These are phyloP conservation scores for Colletotrichum scovillei DNA, from an alignment of 2,329 filamentous ascomycete genomes.

Conservation along the genomic window DNA sequence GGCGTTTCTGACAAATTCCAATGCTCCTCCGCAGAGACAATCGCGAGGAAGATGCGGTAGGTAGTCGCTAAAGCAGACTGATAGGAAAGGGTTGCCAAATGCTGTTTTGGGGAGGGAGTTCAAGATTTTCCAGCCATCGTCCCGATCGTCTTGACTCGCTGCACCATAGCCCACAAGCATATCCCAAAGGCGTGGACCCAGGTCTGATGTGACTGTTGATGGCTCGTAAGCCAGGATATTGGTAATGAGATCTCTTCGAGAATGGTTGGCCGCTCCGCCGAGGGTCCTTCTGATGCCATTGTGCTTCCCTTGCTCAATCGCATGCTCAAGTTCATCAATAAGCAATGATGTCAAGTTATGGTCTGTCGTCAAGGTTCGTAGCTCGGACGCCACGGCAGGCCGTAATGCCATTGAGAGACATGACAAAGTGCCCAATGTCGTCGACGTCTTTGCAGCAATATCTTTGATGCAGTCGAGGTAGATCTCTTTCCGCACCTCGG, in stretches of 20 bases:
- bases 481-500: conserved; percentile 68
- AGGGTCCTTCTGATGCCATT: conserved; percentile 57
- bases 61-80: conserved; percentile 64
- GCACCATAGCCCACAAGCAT: conserved; percentile 75
- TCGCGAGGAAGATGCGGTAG: conserved; percentile 67
- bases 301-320: conserved; percentile 54
- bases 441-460: conserved; percentile 70
- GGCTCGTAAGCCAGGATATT: conserved; percentile 71
- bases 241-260: conserved; percentile 67
- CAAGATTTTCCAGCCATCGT: conserved; percentile 76
- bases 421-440: conserved; percentile 79
- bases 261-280: conserved; percentile 59
- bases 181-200: conserved; percentile 77
- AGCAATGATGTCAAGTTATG: conserved; percentile 71
- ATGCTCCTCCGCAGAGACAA: conserved; percentile 70
- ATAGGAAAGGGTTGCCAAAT: conserved; percentile 67
- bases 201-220: conserved; percentile 68
- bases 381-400: conserved; percentile 58
- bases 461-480: conserved; percentile 76
- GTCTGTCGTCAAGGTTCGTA: conserved; percentile 68
- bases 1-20: conserved; percentile 70
- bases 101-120: conserved; percentile 56
- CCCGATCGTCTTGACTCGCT: conserved; percentile 69
- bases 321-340: conserved; percentile 72
- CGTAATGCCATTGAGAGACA: conserved; percentile 66